Percentiles rank a stretch among this genome's conserved stretches.
Evolutionary conservation across 1,284 basidiomycete genomes (phyloP).

Genomic region (Cystobasidium sp.): DNA sequence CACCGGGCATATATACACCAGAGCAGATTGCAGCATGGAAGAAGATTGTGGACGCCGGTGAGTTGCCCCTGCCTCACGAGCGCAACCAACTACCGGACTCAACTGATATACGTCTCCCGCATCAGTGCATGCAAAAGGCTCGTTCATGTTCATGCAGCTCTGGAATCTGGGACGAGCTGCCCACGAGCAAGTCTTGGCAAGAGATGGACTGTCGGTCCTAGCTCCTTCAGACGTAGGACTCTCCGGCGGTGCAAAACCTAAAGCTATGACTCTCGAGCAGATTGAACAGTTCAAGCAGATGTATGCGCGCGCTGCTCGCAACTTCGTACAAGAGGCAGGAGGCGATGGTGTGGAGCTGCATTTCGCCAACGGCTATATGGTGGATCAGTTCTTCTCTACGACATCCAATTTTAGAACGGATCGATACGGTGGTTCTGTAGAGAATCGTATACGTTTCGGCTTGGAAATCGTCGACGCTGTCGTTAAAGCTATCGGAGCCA

Average conservation of each 20-base stretch:
- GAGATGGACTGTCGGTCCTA: constrained; percentile 56
- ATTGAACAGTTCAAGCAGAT: constrained; percentile 59
- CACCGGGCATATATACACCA: constrained; percentile 59
- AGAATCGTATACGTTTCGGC: constrained; percentile 64
- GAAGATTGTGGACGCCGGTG: constrained; percentile 57
- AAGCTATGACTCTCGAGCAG: constrained; percentile 50
- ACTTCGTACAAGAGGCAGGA: constrained; percentile 64
- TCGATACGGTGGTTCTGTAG: constrained; percentile 65
- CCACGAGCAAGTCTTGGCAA: constrained; percentile 48
- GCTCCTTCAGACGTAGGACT: constrained; percentile 57
- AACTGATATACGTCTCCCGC: no score
- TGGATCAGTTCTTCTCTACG: constrained; percentile 66
- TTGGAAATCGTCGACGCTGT: constrained; percentile 63
- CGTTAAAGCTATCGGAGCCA: constrained; percentile 62
- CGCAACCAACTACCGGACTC: no score
- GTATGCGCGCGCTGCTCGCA: constrained; percentile 62
- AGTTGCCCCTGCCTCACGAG: not conserved
- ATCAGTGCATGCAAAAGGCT: constrained; percentile 60
- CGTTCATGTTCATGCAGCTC: constrained; percentile 62
- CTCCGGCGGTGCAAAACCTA: constrained; percentile 56
- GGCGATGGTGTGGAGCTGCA: constrained; percentile 69
- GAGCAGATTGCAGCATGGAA: constrained; percentile 63
- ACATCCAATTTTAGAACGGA: constrained; percentile 65
- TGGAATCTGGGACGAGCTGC: constrained; percentile 63
- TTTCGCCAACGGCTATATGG: constrained; percentile 57